These are phyloP conservation scores for Dichomitus squalens DNA, from an alignment of 1,284 basidiomycete species.

Conservation along the genomic window DNA sequence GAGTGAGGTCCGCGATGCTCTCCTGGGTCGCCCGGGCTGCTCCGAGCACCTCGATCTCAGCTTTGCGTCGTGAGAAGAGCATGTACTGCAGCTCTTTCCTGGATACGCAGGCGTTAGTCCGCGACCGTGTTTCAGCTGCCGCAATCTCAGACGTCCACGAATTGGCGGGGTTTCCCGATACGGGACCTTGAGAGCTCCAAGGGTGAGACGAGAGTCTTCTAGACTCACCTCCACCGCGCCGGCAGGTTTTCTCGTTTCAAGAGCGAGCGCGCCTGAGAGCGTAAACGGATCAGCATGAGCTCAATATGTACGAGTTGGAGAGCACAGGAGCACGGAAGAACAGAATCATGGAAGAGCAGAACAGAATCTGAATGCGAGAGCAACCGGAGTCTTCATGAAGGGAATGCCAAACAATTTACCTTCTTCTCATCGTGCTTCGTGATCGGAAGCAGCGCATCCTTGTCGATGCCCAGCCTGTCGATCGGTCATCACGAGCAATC, in stretches of 20 bases:
- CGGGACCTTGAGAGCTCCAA: not conserved
- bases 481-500: not conserved
- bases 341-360: not conserved
- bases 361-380: not conserved
- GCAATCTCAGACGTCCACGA: not conserved
- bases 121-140: not conserved
- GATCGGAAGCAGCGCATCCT: conserved; percentile 69
- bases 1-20: conserved; percentile 9
- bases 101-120: not conserved
- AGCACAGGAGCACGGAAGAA: not conserved
- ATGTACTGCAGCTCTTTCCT: conserved; percentile 82
- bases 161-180: not conserved
- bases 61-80: conserved; percentile 79
- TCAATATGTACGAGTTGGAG: not conserved
- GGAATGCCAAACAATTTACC: conserved; percentile 38
- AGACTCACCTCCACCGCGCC: conserved; percentile 68
- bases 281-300: not conserved
- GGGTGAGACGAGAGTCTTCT: not conserved
- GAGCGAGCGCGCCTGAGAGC: conserved; percentile 65
- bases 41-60: conserved; percentile 83
- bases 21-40: conserved; percentile 13
- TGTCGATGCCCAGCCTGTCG: conserved; percentile 58
- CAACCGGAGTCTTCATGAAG: not conserved
- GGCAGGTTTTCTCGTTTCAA: conserved; percentile 58
- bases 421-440: conserved; percentile 75